phyloP scores from a whole-genome alignment of 139 green algal species.

The Chlorella sorokiniana region DNA sequence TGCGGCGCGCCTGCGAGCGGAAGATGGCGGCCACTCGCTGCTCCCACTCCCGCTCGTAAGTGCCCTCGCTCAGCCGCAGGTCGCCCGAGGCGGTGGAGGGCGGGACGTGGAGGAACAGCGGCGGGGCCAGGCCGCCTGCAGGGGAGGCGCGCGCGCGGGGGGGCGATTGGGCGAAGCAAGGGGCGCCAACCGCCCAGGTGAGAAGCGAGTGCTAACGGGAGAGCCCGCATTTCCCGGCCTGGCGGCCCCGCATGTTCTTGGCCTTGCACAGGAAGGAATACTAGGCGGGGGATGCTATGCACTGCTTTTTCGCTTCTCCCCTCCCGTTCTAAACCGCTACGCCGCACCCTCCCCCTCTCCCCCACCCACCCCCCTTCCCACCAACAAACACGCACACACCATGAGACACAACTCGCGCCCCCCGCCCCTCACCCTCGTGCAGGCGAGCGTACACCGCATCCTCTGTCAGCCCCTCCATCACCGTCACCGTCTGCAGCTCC shows the following conservation, averaged over 20 bases:
- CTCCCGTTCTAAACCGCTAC: too few species aligned
- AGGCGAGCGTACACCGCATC: conserved; percentile 64
- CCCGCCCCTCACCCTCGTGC: conserved; percentile 35
- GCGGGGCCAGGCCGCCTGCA: conserved; percentile 53
- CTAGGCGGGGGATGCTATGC: too few species aligned
- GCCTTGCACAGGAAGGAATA: too few species aligned
- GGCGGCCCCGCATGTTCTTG: too few species aligned
- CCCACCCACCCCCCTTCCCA: background rate
- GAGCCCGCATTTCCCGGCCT: too few species aligned
- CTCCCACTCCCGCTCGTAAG: conserved; percentile 53
- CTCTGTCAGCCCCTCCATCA: conserved; percentile 72
- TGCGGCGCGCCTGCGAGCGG: conserved; percentile 7
- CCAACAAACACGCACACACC: background rate
- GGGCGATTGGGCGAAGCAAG: background rate
- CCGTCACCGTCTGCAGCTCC: conserved; percentile 41
- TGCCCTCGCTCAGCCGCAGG: conserved; percentile 36
- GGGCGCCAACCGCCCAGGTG: background rate
- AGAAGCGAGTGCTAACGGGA: background rate
- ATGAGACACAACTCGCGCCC: background rate
- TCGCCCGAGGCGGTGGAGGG: conserved; percentile 2
- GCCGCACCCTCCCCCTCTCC: background rate
- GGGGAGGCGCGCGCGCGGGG: too few species aligned
- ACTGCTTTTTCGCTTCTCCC: too few species aligned
- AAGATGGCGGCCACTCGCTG: conserved; percentile 44
- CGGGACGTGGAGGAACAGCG: conserved; percentile 59